Base-by-base conservation (phyloP, 2,329 filamentous ascomycete species). In the Arthroderma sp. region DNA sequence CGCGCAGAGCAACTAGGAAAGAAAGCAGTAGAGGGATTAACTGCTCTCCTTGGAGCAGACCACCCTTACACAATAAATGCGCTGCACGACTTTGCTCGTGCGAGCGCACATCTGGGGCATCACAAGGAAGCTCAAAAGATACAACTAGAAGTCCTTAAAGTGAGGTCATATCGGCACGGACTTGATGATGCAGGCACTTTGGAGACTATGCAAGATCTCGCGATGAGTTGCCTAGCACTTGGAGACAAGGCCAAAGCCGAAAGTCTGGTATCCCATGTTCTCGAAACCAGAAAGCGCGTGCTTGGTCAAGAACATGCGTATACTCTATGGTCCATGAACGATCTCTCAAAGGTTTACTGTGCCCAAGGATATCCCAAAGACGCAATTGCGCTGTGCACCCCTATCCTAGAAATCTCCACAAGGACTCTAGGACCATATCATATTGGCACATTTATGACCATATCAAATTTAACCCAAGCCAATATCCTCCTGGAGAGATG, bases 251-350 rank as follows among this genome's bases (percentile, higher is more conserved):
- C 44, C 36, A 39, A 52, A 15, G 53, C 53, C 6, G 47, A 50
- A 38, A 6, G 36, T 5, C 40, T 55, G 10, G 42, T 55, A 4
- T 9, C 47, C 36, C 44, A 49, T 7, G 52, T 58, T 6, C 42
- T 54, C 27, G 49, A 54, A 15, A 15, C 22, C 29, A 41, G 53
- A 5, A 49, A 53, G 39, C 30, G 39, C 10, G 48, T 49, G 7
- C 49, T 62, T 7, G 59, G 61, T 5, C 52, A 59, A 33, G 59
- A 63, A 44, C 59, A 64, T 50, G 55, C 60, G 9, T 60, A 59
- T 41, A 61, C 58, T 4, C 46, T 62, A 28, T 59, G 53, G 52
- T 55, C 59, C 11, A 52, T 63, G 34, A 56, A 57, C 27, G 54
- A 62, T 42, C 47, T 62, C 7, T 55, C 57, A 9, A 62, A 59